Conservation (phyloP, 1,284 basidiomycete genomes). For the Irpex lacteus region DNA sequence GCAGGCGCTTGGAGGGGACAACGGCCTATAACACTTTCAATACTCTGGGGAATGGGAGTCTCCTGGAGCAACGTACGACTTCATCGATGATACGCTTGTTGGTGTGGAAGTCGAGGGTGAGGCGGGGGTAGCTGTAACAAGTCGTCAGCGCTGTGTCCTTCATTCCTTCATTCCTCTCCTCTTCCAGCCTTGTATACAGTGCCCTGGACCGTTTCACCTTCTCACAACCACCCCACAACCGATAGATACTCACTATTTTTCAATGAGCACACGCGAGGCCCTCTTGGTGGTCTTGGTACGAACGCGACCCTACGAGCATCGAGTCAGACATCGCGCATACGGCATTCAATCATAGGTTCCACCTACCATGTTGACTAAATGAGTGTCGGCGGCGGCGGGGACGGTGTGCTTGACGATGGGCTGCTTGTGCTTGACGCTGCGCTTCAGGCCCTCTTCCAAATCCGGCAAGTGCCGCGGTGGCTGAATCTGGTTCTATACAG, state of each 20-base stretch:
- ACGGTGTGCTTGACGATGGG: constrained; percentile 23
- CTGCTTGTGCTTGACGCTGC: constrained; percentile 12
- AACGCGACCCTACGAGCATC: constrained; percentile 85
- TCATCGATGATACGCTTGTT: constrained; percentile 99
- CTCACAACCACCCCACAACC: constrained; percentile 3
- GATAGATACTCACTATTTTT: constrained; percentile 86
- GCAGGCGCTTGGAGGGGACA: constrained; percentile 97
- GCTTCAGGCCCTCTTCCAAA: constrained; percentile 9
- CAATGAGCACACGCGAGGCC: constrained; percentile 98
- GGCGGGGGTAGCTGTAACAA: constrained; percentile 78
- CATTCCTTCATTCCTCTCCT: not conserved
- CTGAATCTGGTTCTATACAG: constrained; percentile 19
- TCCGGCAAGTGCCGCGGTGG: constrained; percentile 17
- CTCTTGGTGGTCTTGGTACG: constrained; percentile 99
- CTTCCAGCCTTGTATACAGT: not conserved
- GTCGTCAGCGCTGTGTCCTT: constrained; percentile 3
- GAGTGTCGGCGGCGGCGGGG: constrained; percentile 24
- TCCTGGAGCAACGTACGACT: constrained; percentile 63
- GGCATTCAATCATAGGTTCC: not conserved
- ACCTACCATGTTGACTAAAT: constrained; percentile 26
- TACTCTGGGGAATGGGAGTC: not conserved
- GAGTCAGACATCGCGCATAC: not conserved
- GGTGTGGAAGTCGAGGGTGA: constrained; percentile 97
- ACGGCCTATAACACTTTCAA: constrained; percentile 62
- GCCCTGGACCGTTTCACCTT: not conserved